Evolutionary conservation across 805 yeast species (phyloP), one percentile per base, ranked within the genome.

Genomic region (Starmerella kuoi): DNA sequence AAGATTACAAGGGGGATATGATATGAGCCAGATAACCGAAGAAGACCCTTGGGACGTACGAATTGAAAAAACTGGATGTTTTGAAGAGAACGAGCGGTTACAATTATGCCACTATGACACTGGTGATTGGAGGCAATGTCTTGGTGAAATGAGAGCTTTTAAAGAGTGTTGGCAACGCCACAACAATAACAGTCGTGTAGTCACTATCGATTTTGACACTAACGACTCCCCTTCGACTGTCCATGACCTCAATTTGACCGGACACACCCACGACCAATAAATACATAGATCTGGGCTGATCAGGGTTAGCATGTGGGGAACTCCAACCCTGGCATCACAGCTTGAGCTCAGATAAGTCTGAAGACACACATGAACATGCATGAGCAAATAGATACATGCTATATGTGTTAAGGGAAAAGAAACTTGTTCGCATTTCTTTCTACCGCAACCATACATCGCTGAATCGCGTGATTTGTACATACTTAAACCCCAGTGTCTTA

Each of bases 41-140:
- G 49, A 37, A 24, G 57, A 53, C 31, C 52, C 51, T 9, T 54
- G 79, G 87, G 91, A 83, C 54, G 60, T 69, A 55, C 63, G 94
- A 46, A 83, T 83, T 38, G 69, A 67, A 23, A 68, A 76, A 26
- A 82, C 94, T 0, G 94, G 94, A 1, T 83, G 94, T 56, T 68
- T 72, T 12, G 79, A 70, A 24, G 87, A 83, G 55, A 83, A 83
- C 53, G 60, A 77, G 55, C 73, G 73, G 14, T 62, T 83, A 25
- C 83, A 78, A 40, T 60, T 82, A 26, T 83, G 94, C 51, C 86
- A 79, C 55, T 86, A 85, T 3, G 93, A 81, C 45, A 78, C 77
- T 1, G 74, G 74, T 23, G 93, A 83, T 56, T 83, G 94, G 94
- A 62, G 93, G 41, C 61, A 74, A 53, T 81, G 93, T 50, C 57